Evolutionary conservation across 441 rosid genomes (phyloP).

Genomic region (Raphanus hybrid): DNA sequence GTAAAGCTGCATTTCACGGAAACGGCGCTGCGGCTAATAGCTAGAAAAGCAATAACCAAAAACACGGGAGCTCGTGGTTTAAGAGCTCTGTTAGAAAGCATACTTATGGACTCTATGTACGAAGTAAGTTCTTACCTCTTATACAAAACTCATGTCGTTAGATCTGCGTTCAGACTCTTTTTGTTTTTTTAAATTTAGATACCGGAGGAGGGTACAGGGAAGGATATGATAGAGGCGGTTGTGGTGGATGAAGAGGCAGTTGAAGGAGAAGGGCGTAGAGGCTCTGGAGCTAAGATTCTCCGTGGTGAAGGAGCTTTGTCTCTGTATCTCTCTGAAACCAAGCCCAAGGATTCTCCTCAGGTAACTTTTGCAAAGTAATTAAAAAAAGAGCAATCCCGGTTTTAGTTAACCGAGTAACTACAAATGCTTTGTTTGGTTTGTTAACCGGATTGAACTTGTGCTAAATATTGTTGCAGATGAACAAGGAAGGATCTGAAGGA

Average conservation of each 20-base stretch:
- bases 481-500: constrained; percentile 58
- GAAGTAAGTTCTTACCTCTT: constrained; percentile 57
- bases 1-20: constrained; percentile 88
- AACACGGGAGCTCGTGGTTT: constrained; percentile 96
- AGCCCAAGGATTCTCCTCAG: no score
- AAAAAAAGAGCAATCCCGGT: no score
- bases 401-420: no score
- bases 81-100: constrained; percentile 81
- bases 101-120: constrained; percentile 96
- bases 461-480: no score
- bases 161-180: no score
- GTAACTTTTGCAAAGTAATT: no score
- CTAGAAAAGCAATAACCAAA: constrained; percentile 83
- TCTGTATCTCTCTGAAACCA: constrained; percentile 58
- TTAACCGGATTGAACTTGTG: no score
- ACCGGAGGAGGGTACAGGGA: constrained; percentile 78
- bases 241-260: constrained; percentile 83
- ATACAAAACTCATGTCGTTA: no score
- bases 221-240: constrained; percentile 82
- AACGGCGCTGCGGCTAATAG: constrained; percentile 75
- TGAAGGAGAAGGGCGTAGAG: constrained; percentile 60
- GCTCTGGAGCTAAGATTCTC: constrained; percentile 79
- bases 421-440: no score
- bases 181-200: constrained; percentile 54
- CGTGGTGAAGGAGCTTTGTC: constrained; percentile 75